Base-by-base conservation (phyloP, 225 moss, liverwort and hornwort genomes). In the Pleurozium schreberi region DNA sequence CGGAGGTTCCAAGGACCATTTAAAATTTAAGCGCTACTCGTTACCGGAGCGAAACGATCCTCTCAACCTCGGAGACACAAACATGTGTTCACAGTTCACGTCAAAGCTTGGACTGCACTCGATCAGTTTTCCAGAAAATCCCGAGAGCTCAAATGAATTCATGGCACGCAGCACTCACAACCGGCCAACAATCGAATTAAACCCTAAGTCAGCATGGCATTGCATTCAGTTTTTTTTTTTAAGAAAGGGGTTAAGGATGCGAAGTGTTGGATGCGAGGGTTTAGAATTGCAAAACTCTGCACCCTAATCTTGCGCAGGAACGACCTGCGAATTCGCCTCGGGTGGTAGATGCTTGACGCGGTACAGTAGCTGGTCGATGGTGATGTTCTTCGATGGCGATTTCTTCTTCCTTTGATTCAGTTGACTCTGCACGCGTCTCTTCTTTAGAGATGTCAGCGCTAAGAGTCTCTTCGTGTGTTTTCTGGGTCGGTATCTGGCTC, bases 351-450 rank as follows among this genome's bases (percentile, higher is more conserved):
- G 89, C 58, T 86, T 85, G 75, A 21, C 89, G 45, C 94, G 93
- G 76, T 95, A 89, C 49, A 98, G 40, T 33, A 95, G 83, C 70
- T 95, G 95, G 42, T 95, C 95, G 8, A 96, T 68, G 21, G 95
- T 93, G 27, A 98, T 95, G 50, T 97, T 83, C 53, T 75, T 83
- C 52, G 9, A 75, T 75, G 40, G 13, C 87, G 20, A 81, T 60
- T 27, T 47, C 70, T 60, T 50, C 60, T 11, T 84, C 84, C 5
- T 19, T 21, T 3, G 14, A 33, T 17, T 59, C 60, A 14, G 61
- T 50, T 30, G 43, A 5, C 10, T 88, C 88, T 19, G 33, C 43
- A 34, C 14, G 63, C 23, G 34, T 23, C 55, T n/a, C n/a, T 30
- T 27, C 82, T 22, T 61, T 60, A 0, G 45, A 26, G 17, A 17